Percentiles rank a stretch among this genome's conserved stretches.
Conservation (phyloP, 2,329 filamentous ascomycete species). For the Paecilomyces formosus region DNA sequence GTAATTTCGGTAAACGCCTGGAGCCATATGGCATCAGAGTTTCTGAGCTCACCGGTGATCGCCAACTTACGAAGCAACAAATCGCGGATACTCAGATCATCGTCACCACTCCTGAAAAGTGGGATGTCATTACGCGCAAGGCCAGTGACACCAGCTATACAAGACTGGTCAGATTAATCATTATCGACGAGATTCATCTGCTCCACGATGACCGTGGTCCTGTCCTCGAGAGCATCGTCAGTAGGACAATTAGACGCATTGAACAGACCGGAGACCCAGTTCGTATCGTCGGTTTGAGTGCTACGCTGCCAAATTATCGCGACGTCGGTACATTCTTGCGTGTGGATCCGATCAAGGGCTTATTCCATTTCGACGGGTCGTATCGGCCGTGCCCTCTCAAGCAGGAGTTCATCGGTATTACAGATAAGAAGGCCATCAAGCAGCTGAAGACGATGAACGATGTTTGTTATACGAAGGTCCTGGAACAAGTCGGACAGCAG, state of each 20-base stretch:
- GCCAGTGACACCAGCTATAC: conserved; percentile 96
- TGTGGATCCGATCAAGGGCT: conserved; percentile 73
- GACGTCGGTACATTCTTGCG: conserved; percentile 95
- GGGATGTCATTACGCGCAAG: conserved; percentile 98
- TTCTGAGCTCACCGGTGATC: conserved; percentile 92
- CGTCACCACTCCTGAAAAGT: conserved; percentile 97
- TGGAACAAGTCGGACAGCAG: conserved; percentile 89
- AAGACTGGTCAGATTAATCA: conserved; percentile 88
- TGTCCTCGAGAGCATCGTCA: conserved; percentile 93
- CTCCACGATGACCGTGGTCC: conserved; percentile 96
- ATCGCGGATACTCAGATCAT: conserved; percentile 97
- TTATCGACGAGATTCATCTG: conserved; percentile 97
- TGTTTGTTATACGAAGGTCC: conserved; percentile 93
- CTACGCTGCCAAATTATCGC: conserved; percentile 90
- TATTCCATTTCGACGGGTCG: conserved; percentile 95
- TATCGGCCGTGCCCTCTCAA: conserved; percentile 89
- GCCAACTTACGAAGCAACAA: conserved; percentile 96
- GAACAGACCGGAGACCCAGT: conserved; percentile 94
- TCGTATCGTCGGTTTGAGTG: conserved; percentile 83
- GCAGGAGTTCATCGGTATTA: conserved; percentile 96
- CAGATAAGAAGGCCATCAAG: conserved; percentile 97
- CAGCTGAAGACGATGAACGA: conserved; percentile 99
- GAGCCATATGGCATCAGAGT: conserved; percentile 88
- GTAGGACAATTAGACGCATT: conserved; percentile 81
- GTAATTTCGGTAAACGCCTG: conserved; percentile 88